Base-by-base conservation (phyloP, 352 stramenopile species). In the Discostella stelligera region DNA sequence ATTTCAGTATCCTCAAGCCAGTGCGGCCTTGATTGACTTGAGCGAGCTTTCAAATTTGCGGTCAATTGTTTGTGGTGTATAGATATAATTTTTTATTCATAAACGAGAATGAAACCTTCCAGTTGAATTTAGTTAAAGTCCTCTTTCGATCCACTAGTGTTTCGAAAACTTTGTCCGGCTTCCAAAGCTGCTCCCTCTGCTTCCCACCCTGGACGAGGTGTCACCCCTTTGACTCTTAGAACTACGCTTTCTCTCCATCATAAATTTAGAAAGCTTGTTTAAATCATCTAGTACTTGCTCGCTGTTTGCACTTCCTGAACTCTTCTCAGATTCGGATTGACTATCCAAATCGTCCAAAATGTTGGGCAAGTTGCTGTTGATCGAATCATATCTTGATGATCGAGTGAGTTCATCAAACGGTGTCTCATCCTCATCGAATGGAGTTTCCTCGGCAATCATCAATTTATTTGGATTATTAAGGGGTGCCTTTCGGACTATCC, bases 401-500 rank as follows among this genome's bases (percentile, higher is more conserved):
- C 25, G 62, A 18, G n/a, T 8, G 13, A 32, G 27, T 20, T 81
- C 73, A 58, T 81, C 73, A 50, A 71, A 76, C 11, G 74, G 61
- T 25, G 73, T 76, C 52, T 68, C 66, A 21, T 74, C 70, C 44
- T 84, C 77, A 32, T 83, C 69, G 37, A 77, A 84, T 3, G 77
- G 60, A 20, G 59, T 25, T 3, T 83, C 76, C 59, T 83, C 76
- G 14, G 56, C 23, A 21, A 84, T 78, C 21, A 50, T 58, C 13
- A 63, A 30, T 18, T 58, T 71, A 21, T 72, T 74, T 18, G 59
- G 14, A 25, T 13, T 5, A 25, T 50, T 44, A 16, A 13, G 2
- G 13, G 18, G 14, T n/a, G 10, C 44, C 48, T 70, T 74, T 13
- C 44, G 71, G 7, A 79, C 16, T 39, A 78, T 78, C n/a, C 62